phyloP scores from a whole-genome alignment of 2,329 filamentous ascomycete species.

The Microdochium bolleyi region DNA sequence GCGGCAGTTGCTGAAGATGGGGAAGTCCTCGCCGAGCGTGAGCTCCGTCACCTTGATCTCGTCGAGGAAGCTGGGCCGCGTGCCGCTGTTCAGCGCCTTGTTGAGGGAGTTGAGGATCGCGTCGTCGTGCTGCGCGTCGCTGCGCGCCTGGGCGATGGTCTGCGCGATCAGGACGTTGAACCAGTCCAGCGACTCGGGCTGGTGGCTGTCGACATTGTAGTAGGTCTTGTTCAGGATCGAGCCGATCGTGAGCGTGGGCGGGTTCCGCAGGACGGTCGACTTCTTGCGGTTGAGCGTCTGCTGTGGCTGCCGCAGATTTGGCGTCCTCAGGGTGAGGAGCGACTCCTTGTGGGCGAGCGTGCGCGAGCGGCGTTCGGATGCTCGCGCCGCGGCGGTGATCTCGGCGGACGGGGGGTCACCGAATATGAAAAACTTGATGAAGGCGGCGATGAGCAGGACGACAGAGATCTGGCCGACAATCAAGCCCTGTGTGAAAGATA shows the following conservation, averaged over 20 bases:
- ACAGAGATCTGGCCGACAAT: slow-evolving; percentile 90
- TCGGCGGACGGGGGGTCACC: slow-evolving; percentile 84
- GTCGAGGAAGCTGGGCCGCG: slow-evolving; percentile 84
- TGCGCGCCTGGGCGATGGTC: slow-evolving; percentile 90
- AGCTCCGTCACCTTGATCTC: slow-evolving; percentile 92
- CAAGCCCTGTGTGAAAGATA: slow-evolving; percentile 90
- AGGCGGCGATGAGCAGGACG: slow-evolving; percentile 81
- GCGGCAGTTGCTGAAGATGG: slow-evolving; percentile 96
- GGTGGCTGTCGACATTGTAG: slow-evolving; percentile 91
- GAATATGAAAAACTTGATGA: slow-evolving; percentile 99
- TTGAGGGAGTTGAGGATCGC: slow-evolving; percentile 81
- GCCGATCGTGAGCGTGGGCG: slow-evolving; percentile 75
- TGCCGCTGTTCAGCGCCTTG: slow-evolving; percentile 77
- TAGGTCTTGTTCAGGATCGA: slow-evolving; percentile 96
- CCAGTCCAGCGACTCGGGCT: slow-evolving; percentile 96
- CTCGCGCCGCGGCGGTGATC: slow-evolving; percentile 66
- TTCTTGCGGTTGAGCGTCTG: slow-evolving; percentile 53
- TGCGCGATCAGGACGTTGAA: slow-evolving; percentile 97
- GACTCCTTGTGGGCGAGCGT: slow-evolving; percentile 72
- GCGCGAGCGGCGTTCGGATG: slow-evolving; percentile 64
- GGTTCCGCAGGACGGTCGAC: slow-evolving; percentile 64
- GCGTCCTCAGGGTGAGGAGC: slow-evolving; percentile 52
- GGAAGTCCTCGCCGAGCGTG: slow-evolving; percentile 91
- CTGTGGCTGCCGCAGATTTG: slow-evolving; percentile 28
- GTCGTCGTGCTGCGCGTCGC: slow-evolving; percentile 85